These are phyloP conservation scores for Juglanconis oblonga DNA, from an alignment of 2,329 filamentous ascomycete genomes.

Conservation along the genomic window DNA sequence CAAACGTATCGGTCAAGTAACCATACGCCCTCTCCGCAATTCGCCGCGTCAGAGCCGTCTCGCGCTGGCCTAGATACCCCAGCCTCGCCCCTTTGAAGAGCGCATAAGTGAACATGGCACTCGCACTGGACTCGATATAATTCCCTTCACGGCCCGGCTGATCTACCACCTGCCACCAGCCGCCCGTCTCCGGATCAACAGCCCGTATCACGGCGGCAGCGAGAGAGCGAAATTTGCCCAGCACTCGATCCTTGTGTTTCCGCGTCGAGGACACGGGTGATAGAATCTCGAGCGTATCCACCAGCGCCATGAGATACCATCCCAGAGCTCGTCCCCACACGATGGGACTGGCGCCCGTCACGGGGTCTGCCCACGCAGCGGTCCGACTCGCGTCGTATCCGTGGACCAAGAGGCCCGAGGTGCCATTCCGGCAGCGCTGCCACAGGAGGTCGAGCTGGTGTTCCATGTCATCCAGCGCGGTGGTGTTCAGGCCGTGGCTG, in stretches of 20 bases:
- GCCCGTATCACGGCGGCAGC: conserved; percentile 4
- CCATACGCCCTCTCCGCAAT: conserved; percentile 35
- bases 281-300: conserved; percentile 31
- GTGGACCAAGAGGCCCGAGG: conserved; percentile 43
- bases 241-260: neutral
- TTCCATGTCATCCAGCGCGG: conserved; percentile 38
- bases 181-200: conserved; percentile 21
- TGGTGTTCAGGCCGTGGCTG: neutral
- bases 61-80: conserved; percentile 25
- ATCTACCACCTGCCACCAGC: conserved; percentile 35
- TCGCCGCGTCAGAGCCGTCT: conserved; percentile 26
- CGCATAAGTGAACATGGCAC: conserved; percentile 34
- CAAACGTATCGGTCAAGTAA: conserved; percentile 37
- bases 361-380: conserved; percentile 45
- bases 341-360: conserved; percentile 44
- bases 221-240: neutral
- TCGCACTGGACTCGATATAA: conserved; percentile 35
- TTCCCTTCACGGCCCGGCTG: conserved; percentile 25
- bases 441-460: conserved; percentile 42
- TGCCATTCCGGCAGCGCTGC: conserved; percentile 34
- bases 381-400: conserved; percentile 47
- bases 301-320: conserved; percentile 30
- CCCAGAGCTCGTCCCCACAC: conserved; percentile 50
- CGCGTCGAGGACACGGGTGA: neutral
- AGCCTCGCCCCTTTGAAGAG: conserved; percentile 33